Percentiles rank a stretch among this genome's conserved stretches.
Evolutionary conservation across 768 basidiomycete genomes (phyloP).

Genomic region (Dentipellis fragilis): DNA sequence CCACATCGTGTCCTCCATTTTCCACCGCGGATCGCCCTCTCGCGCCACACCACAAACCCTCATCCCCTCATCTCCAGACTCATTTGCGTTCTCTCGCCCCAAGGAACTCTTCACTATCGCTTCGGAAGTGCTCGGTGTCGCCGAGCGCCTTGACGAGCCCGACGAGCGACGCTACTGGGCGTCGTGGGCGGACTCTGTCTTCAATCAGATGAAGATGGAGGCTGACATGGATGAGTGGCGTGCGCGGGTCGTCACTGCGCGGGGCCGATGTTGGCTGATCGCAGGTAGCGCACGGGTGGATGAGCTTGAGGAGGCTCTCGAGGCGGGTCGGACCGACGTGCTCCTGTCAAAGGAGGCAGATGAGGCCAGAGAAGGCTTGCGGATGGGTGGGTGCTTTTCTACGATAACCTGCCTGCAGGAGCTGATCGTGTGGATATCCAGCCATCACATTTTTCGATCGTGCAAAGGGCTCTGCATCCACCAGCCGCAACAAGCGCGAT

Average conservation of each 20-base stretch:
- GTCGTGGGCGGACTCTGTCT: slow-evolving; percentile 48
- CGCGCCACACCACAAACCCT: background rate
- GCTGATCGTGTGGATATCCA: slow-evolving; percentile 14
- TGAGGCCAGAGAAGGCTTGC: slow-evolving; percentile 44
- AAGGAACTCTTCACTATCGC: slow-evolving; percentile 56
- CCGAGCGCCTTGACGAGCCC: slow-evolving; percentile 40
- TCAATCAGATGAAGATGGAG: slow-evolving; percentile 57
- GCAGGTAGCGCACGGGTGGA: slow-evolving; percentile 47
- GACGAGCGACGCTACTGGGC: slow-evolving; percentile 47
- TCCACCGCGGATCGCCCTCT: background rate
- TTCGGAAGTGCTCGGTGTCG: slow-evolving; percentile 46
- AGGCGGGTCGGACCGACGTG: slow-evolving; percentile 29
- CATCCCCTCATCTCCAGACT: background rate
- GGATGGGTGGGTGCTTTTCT: slow-evolving; percentile 33
- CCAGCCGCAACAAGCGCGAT: slow-evolving; percentile 2
- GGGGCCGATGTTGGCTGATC: slow-evolving; percentile 47
- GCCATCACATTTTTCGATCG: slow-evolving; percentile 25
- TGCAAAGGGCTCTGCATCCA: slow-evolving; percentile 17
- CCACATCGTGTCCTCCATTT: slow-evolving; percentile 13
- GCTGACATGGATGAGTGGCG: slow-evolving; percentile 43
- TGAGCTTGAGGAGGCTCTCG: slow-evolving; percentile 43
- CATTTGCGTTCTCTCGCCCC: slow-evolving; percentile 37
- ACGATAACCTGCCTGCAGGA: background rate
- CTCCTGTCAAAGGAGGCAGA: slow-evolving; percentile 38
- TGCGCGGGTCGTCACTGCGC: slow-evolving; percentile 31